Conservation (phyloP, 331 rosid species). For the Acacia pycnantha region DNA sequence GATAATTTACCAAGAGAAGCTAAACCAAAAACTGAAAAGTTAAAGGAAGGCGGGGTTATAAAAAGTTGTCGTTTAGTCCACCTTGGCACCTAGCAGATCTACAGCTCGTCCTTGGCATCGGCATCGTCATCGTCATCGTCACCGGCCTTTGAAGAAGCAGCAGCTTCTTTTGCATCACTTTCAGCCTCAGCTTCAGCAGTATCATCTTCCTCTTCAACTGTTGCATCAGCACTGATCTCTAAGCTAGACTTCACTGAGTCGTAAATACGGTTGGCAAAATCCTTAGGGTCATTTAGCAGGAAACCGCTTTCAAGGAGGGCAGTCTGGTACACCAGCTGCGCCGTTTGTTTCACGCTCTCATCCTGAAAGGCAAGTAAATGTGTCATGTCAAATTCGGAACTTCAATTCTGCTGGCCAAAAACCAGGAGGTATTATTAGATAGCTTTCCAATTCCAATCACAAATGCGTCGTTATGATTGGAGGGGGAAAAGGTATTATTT, state of each 20-base stretch:
- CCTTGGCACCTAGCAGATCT: constrained; percentile 34
- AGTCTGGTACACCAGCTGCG: constrained; percentile 89
- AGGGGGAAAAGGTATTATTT: neutral
- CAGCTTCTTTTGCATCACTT: constrained; percentile 35
- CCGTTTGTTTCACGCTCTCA: constrained; percentile 70
- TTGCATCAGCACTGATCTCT: constrained; percentile 69
- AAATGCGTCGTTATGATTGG: neutral
- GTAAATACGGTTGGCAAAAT: constrained; percentile 80
- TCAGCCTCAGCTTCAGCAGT: constrained; percentile 62
- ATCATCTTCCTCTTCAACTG: constrained; percentile 84
- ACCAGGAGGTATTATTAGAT: neutral
- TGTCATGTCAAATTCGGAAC: neutral
- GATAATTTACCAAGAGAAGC: constrained; percentile 8
- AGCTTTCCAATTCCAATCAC: neutral
- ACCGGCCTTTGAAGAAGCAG: constrained; percentile 37
- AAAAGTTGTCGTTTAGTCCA: neutral
- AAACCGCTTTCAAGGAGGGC: constrained; percentile 96
- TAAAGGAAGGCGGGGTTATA: neutral
- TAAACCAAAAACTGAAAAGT: neutral
- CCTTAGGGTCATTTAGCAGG: constrained; percentile 78
- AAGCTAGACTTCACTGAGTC: constrained; percentile 87
- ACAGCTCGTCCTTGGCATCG: constrained; percentile 70
- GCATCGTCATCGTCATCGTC: constrained; percentile 21
- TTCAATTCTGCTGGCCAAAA: neutral
- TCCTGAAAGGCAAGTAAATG: constrained; percentile 54